Evolutionary conservation across 2,329 filamentous ascomycete species (phyloP), one percentile per base, ranked within the genome.

Genomic region (Akanthomyces dipterigenus): DNA sequence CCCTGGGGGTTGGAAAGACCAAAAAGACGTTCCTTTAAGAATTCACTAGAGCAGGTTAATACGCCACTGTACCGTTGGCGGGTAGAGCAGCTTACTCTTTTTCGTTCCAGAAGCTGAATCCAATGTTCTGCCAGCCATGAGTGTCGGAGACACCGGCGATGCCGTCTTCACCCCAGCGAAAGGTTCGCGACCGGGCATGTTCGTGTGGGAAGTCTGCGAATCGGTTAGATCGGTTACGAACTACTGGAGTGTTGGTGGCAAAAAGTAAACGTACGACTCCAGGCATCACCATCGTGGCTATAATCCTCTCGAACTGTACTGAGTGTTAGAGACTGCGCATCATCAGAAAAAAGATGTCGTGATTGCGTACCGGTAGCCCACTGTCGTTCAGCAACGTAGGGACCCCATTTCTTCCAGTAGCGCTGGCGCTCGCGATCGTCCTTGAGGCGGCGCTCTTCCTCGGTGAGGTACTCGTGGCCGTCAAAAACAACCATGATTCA

Each of bases 351-450:
- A 38, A 42, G 43, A 48, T 20, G 61, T 18, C 38, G 50, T 60
- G 55, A 40, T 57, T 63, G 63, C 62, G 70, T 78, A 89, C 90
- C 92, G 67, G 92, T 96, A 62, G 93, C 92, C 93, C 93, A 97
- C 79, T 97, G 93, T 71, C 93, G 83, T 79, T 98, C 93, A 60
- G 93, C 87, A 68, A 96, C 88, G 71, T 97, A 98, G 26, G 93
- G 88, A 60, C 93, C 93, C 92, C 93, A 97, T 86, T 89, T 91
- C 85, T 98, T 98, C 93, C 93, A 98, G 80, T 98, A 98, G 75
- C 91, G 93, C 66, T 78, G 84, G 65, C 88, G 88, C 66, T 93
- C 85, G 63, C 87, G 85, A 76, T 98, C 93, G 71, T 96, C 86
- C 71, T 89, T 88, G 68, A 98, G 83, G 55, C 95, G 88, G 75